Conservation (phyloP, 768 basidiomycete species). For the Auricularia sp. region DNA sequence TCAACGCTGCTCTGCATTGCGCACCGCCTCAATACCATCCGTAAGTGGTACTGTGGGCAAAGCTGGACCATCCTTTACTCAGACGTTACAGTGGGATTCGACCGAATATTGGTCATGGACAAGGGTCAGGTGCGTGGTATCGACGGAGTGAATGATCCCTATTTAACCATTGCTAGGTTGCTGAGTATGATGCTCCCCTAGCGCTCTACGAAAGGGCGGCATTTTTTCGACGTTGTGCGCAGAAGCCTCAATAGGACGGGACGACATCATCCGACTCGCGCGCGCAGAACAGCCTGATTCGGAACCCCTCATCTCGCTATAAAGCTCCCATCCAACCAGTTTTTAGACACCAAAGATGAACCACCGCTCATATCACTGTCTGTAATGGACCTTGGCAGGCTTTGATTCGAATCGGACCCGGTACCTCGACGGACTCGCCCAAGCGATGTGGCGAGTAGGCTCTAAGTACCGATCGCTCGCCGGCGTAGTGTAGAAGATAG, state of each 20-base stretch:
- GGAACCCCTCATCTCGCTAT: not conserved
- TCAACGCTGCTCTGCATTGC: conserved; percentile 50
- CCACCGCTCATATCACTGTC: not conserved
- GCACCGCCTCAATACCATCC: conserved; percentile 49
- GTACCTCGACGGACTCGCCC: no score
- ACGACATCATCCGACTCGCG: conserved; percentile 47
- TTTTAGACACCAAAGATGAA: not conserved
- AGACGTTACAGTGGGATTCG: conserved; percentile 38
- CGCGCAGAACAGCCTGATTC: not conserved
- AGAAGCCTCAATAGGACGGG: conserved; percentile 46
- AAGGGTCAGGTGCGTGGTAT: conserved; percentile 35
- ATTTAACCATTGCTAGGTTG: conserved; percentile 17
- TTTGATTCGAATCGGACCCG: no score
- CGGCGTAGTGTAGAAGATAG: no score
- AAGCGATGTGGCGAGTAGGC: no score
- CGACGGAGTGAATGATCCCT: not conserved
- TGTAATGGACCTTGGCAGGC: not conserved
- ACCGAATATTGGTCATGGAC: conserved; percentile 69
- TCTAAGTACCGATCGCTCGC: no score
- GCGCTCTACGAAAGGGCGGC: conserved; percentile 48
- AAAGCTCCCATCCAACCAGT: no score
- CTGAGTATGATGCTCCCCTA: conserved; percentile 67
- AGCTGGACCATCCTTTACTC: no score
- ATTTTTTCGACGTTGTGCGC: conserved; percentile 64
- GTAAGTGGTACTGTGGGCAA: no score